Percentiles rank a stretch among this genome's conserved stretches.
Conservation (phyloP, 192 early-diverging fungal genomes). For the Glomus cerebriforme region DNA sequence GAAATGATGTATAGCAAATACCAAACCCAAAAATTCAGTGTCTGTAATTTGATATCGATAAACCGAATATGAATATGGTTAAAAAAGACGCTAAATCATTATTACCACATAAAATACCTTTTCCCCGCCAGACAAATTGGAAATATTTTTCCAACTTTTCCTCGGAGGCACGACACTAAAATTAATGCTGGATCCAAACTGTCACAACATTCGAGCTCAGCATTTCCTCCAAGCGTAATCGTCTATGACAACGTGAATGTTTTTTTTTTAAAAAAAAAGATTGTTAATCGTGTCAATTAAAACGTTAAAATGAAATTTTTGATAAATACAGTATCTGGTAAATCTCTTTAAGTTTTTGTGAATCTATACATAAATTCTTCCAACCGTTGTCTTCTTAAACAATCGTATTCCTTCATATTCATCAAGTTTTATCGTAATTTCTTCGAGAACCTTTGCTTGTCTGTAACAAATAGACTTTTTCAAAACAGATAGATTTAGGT, state of each 20-base stretch:
- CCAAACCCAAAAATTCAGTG: constrained; percentile 94
- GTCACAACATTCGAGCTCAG: constrained; percentile 97
- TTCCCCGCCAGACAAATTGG: constrained; percentile 98
- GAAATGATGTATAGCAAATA: constrained; percentile 99
- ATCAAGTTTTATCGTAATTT: constrained; percentile 74
- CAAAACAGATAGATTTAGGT: constrained; percentile 88
- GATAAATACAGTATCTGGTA: constrained; percentile 80
- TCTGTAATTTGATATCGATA: constrained; percentile 50
- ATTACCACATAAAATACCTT: constrained; percentile 62
- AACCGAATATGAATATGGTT: too few relatives aligned
- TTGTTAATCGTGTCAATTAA: too few relatives aligned
- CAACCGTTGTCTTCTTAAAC: constrained; percentile 73
- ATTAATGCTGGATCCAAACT: constrained; percentile 96
- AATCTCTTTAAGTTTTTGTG: constrained; percentile 97
- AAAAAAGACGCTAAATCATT: not conserved
- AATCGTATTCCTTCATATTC: constrained; percentile 74
- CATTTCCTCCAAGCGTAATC: constrained; percentile 98
- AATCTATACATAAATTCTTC: constrained; percentile 97
- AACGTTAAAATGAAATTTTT: too few relatives aligned
- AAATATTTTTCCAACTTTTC: constrained; percentile 99
- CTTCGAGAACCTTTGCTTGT: constrained; percentile 75
- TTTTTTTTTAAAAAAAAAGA: too few relatives aligned
- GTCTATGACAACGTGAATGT: constrained; percentile 55
- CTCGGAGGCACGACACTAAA: constrained; percentile 99
- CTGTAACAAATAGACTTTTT: constrained; percentile 81